Evolutionary conservation across 164 flowering plant species (phyloP).

Genomic region (Amborella trichopoda): DNA sequence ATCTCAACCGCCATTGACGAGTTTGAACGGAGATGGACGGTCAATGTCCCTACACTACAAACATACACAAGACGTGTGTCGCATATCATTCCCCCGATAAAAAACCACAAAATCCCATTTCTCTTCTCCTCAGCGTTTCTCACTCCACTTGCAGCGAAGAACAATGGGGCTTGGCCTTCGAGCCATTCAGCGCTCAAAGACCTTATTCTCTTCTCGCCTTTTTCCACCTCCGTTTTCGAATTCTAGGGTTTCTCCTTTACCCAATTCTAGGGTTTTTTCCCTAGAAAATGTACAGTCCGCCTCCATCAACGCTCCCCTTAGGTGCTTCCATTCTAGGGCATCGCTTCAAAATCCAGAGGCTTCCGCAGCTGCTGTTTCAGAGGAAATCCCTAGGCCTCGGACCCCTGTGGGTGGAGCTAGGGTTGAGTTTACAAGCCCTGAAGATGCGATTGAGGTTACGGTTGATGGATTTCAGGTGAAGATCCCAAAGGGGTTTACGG

Average conservation of each 20-base stretch:
- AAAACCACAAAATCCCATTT: too few relatives aligned
- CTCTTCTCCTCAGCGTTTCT: too few relatives aligned
- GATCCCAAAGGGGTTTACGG: slow-evolving; percentile 92
- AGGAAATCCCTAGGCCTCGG: slow-evolving; percentile 25
- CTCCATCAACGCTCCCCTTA: slow-evolving; percentile 8
- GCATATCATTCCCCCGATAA: too few relatives aligned
- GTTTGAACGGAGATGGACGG: too few relatives aligned
- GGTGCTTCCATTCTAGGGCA: slow-evolving; percentile 52
- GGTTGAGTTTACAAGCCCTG: slow-evolving; percentile 58
- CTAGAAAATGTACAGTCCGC: slow-evolving; percentile 11
- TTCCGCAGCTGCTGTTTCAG: slow-evolving; percentile 22
- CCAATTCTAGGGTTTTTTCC: slow-evolving; percentile 9
- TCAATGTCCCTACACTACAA: too few relatives aligned
- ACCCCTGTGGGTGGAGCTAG: slow-evolving; percentile 71
- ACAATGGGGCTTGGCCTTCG: slow-evolving; percentile 54
- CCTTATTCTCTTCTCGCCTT: slow-evolving; percentile 7
- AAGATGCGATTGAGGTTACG: slow-evolving; percentile 87
- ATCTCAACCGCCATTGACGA: too few relatives aligned
- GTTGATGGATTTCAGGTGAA: slow-evolving; percentile 92
- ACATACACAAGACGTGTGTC: too few relatives aligned
- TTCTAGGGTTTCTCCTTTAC: neutral
- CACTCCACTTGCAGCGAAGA: too few relatives aligned
- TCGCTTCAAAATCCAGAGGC: slow-evolving; percentile 63
- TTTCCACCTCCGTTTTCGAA: too few relatives aligned
- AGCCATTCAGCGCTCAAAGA: slow-evolving; percentile 40